These are phyloP conservation scores for Phaeosphaeria sp. DNA, from an alignment of 2,329 filamentous ascomycete genomes.

Conservation along the genomic window DNA sequence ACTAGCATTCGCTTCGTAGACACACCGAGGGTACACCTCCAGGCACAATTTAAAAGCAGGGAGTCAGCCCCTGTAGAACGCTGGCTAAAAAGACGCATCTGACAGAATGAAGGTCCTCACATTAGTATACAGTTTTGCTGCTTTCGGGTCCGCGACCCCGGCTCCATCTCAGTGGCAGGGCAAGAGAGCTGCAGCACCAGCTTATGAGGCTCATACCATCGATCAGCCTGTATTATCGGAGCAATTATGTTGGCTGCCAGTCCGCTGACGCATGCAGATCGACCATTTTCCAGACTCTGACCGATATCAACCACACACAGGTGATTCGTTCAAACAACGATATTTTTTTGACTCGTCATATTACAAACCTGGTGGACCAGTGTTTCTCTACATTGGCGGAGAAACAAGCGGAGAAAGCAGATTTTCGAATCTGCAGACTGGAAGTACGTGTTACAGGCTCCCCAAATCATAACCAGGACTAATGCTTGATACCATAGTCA, in stretches of 20 bases:
- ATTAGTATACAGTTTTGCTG: constrained; percentile 10
- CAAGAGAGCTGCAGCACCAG: constrained; percentile 21
- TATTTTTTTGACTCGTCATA: constrained; percentile 63
- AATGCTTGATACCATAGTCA: constrained; percentile 42
- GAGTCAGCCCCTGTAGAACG: not conserved
- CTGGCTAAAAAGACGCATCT: constrained; percentile 2
- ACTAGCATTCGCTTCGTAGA: constrained; percentile 3
- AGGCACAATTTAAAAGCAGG: not conserved
- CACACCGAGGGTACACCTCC: not conserved
- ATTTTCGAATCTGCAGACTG: constrained; percentile 51
- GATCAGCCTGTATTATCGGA: constrained; percentile 27
- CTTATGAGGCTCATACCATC: constrained; percentile 32
- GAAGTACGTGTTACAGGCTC: constrained; percentile 34
- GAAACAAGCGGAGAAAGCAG: constrained; percentile 51
- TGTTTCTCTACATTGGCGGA: constrained; percentile 58
- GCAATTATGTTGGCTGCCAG: not conserved
- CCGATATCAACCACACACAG: constrained; percentile 52
- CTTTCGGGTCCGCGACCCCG: constrained; percentile 8
- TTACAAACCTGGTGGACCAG: constrained; percentile 62
- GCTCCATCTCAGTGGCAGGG: constrained; percentile 6
- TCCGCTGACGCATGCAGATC: constrained; percentile 37
- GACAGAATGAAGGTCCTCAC: constrained; percentile 15
- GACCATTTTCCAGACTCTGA: constrained; percentile 55
- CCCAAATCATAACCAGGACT: not conserved
- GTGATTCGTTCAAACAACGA: constrained; percentile 61